Base-by-base conservation (phyloP, 352 stramenopile species). In the Phytophthora fragariaefolia region DNA sequence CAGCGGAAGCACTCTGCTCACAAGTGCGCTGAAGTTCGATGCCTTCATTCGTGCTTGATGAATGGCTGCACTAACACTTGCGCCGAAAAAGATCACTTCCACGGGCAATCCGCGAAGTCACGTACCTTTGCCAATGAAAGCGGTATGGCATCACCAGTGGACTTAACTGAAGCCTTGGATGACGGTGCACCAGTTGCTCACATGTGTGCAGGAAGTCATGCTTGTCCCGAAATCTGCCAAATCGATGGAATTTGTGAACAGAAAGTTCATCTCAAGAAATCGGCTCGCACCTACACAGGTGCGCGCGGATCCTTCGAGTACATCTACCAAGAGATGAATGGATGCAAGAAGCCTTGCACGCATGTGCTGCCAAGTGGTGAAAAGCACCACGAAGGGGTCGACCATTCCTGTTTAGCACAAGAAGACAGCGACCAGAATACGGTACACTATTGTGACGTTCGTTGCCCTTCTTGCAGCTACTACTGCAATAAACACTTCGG, bases 391-490 rank as follows among this genome's bases (percentile, higher is more conserved):
- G 42, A 48, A n/a, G n/a, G n/a, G n/a, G n/a, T n/a, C n/a, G n/a
- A n/a, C n/a, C n/a, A n/a, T n/a, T n/a, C n/a, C n/a, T n/a, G n/a
- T n/a, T n/a, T n/a, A n/a, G n/a, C n/a, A n/a, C n/a, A n/a, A 26
- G 45, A 51, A 24, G 27, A 49, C 3, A 17, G 34, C 10, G 66
- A 40, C 7, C 47, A 66, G n/a, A 38, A 22, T 6, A 66, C 40
- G 15, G 51, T 83, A 18, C 85, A 93, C 43, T 89, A 83, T 27
- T 93, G 85, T 22, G 69, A 85, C 8, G 66, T 45, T 1, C 72
- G 78, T 0, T 91, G 82, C 42, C 79, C 80, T 3, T 85, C 56
- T 24, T 93, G 85, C 61, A 77, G 55, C 45, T 91, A 91, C 55
- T 90, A 87, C 49, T 91, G 85, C 67, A 71, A 79, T 9, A 87